These are phyloP conservation scores for Fagopyrum tataricum DNA, from an alignment of 148 eudicot genomes.

Conservation along the genomic window DNA sequence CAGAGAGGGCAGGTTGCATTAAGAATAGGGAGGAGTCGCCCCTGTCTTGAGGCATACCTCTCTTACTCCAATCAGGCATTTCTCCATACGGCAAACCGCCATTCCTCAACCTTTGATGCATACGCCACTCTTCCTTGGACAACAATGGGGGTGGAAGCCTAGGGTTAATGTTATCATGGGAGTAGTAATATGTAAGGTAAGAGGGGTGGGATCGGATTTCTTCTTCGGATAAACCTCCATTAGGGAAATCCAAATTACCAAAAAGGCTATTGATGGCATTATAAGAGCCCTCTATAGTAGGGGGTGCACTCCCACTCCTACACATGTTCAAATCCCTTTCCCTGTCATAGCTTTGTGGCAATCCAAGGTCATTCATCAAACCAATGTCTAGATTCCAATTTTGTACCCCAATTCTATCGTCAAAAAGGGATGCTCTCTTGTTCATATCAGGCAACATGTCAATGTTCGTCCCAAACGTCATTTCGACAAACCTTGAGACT, in stretches of 20 bases:
- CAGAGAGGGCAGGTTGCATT: constrained; percentile 32
- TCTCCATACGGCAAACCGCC: constrained; percentile 31
- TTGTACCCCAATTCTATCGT: constrained; percentile 23
- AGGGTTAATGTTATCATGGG: constrained; percentile 44
- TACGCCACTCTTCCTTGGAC: constrained; percentile 60
- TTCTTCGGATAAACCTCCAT: constrained; percentile 35
- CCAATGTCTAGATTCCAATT: constrained; percentile 26
- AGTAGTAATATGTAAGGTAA: constrained; percentile 50
- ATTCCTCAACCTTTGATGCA: constrained; percentile 43
- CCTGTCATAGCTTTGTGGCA: constrained; percentile 17
- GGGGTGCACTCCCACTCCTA: constrained; percentile 72
- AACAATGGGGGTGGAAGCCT: constrained; percentile 51
- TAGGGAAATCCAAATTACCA: not conserved
- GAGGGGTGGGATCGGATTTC: constrained; percentile 56
- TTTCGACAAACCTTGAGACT: constrained; percentile 15
- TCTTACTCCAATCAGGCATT: constrained; percentile 25
- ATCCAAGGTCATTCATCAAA: constrained; percentile 36
- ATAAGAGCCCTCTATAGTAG: constrained; percentile 50
- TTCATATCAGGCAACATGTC: constrained; percentile 19
- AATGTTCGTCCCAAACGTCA: constrained; percentile 18
- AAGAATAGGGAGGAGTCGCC: constrained; percentile 32
- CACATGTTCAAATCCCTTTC: constrained; percentile 32
- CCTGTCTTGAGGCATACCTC: constrained; percentile 16
- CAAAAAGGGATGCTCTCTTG: constrained; percentile 14
- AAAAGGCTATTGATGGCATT: constrained; percentile 35